phyloP scores from a whole-genome alignment of 345 rosid species.

The Trapa incisa region DNA sequence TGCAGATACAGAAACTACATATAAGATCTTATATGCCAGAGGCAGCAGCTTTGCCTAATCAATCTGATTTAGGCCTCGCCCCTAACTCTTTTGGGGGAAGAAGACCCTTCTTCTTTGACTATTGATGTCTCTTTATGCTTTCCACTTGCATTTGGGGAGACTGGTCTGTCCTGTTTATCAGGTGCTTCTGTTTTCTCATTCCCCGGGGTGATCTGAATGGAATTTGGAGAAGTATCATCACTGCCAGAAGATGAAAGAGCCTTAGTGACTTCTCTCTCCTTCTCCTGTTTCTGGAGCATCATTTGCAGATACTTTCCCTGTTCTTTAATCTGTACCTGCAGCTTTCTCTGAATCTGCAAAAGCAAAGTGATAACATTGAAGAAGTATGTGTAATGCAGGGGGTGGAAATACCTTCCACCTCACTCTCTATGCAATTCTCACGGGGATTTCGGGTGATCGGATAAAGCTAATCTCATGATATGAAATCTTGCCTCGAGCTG shows the following conservation, averaged over 20 bases:
- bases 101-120: not conserved
- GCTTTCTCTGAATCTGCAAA: conserved; percentile 34
- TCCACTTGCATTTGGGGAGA: not conserved
- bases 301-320: conserved; percentile 53
- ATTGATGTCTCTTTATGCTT: conserved; percentile 1
- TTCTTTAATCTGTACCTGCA: conserved; percentile 69
- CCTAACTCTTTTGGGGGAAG: not conserved
- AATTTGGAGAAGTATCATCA: not conserved
- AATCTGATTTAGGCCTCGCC: not conserved
- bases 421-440: not conserved
- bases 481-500: conserved; percentile 8
- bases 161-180: not conserved
- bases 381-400: not conserved
- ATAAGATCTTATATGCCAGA: not conserved
- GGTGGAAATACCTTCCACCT: not conserved
- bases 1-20: no score
- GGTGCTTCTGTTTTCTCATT: not conserved
- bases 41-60: not conserved
- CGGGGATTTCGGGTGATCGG: not conserved
- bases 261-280: conserved; percentile 14
- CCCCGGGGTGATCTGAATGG: not conserved
- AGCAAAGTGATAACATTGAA: not conserved
- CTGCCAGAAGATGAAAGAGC: conserved; percentile 3
- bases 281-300: conserved; percentile 50
- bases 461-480: not conserved